Conservation (phyloP, 73 alveolate species). For the Paramecium sonneborni region DNA sequence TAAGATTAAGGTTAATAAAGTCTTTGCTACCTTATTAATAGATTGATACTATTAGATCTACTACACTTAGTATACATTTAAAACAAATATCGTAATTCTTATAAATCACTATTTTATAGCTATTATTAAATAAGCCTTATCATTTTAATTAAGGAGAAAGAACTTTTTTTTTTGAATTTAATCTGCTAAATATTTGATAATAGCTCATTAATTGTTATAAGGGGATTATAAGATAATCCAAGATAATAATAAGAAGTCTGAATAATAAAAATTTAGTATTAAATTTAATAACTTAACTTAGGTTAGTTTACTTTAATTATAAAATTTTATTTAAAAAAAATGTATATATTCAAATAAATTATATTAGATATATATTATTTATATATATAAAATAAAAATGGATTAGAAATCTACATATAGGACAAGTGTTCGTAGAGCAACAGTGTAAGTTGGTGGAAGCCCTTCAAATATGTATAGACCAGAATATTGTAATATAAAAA, state of each 20-base stretch:
- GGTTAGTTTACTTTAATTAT: neutral
- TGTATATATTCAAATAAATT: neutral
- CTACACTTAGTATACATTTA: neutral
- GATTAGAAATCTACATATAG: neutral
- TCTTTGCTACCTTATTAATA: neutral
- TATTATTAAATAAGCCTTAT: too few species aligned
- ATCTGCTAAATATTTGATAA: neutral
- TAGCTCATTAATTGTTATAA: too few species aligned
- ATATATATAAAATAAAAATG: neutral
- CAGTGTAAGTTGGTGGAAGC: conserved; percentile 33
- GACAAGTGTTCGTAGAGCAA: neutral
- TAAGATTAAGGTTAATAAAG: neutral
- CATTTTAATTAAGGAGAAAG: too few species aligned
- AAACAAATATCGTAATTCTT: too few species aligned
- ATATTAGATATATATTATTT: neutral
- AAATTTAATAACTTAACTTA: neutral
- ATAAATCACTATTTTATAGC: too few species aligned
- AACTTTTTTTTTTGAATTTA: neutral
- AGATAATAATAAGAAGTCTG: neutral
- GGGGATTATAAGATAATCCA: too few species aligned
- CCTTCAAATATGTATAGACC: conserved; percentile 39
- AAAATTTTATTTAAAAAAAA: neutral
- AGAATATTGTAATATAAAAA: neutral
- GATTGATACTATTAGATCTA: neutral
- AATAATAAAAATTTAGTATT: neutral